Base-by-base conservation (phyloP, 805 yeast genomes). In the Yarrowia sp. region DNA sequence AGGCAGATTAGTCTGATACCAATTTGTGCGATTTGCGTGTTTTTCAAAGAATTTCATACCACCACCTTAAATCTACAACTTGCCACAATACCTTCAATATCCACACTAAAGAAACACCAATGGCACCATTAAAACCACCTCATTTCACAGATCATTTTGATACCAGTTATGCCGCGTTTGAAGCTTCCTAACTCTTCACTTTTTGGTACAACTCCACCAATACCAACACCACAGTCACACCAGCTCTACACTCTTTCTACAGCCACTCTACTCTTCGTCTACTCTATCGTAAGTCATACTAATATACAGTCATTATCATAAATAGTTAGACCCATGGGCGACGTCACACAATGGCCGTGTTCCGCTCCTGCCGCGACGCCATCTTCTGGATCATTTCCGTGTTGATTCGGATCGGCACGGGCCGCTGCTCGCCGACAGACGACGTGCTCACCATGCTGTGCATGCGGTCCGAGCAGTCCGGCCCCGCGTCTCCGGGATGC, bases 291-390 rank as follows among this genome's bases (percentile, higher is more conserved):
- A n/a, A 47, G 33, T 15, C 33, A 39, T 58, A 58, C 49, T 58
- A 58, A 58, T 58, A 43, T 58, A 58, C 64, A 55, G 44, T 55
- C 47, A 43, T 58, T 58, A 58, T 58, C 64, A 43, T 58, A 58
- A 58, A 58, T 58, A 58, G 47, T 56, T 53, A 17, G 19, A 39
- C 15, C 44, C 36, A 24, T 20, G 3, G 20, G 7, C 8, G 6
- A 30, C 24, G 42, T 15, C 20, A 60, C 6, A 61, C 24, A 19
- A 61, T 61, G 13, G 66, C 53, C 1, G 66, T 61, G 36, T 61
- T 61, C 12, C 66, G 43, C 40, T 67, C 70, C 38, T 70, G 71
- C 9, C 68, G 68, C 9, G 61, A 67, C 17, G 70, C 70, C 67
- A 67, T 66, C 40, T 40, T 44, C 38, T 67, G 70, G 34, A 61